These are phyloP conservation scores for Zygoascus biomembranicola DNA, from an alignment of 805 yeast genomes.

Conservation along the genomic window DNA sequence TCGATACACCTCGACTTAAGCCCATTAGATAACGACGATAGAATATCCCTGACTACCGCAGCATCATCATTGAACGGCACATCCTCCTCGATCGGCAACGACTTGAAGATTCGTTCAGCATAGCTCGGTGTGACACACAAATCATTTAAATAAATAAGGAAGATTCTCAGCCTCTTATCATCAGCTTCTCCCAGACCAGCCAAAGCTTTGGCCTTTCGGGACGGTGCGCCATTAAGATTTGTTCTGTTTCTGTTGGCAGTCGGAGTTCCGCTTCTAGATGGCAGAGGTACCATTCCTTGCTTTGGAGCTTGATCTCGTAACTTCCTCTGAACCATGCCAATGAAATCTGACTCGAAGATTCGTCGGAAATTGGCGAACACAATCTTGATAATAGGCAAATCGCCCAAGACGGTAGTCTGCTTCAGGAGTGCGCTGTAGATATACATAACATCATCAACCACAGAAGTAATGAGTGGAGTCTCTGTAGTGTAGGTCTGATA, in stretches of 20 bases:
- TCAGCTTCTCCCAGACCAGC: slow-evolving; percentile 24
- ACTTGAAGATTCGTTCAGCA: slow-evolving; percentile 43
- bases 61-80: slow-evolving; percentile 23
- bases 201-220: not conserved
- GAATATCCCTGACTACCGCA: slow-evolving; percentile 10
- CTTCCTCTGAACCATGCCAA: slow-evolving; percentile 46
- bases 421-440: slow-evolving; percentile 60
- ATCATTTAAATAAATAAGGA: slow-evolving; percentile 64
- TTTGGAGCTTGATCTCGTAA: slow-evolving; percentile 38
- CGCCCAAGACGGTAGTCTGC: slow-evolving; percentile 66
- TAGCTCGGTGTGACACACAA: slow-evolving; percentile 56
- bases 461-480: slow-evolving; percentile 59
- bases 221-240: not conserved
- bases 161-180: slow-evolving; percentile 45
- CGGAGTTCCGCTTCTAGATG: slow-evolving; percentile 13
- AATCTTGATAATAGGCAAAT: slow-evolving; percentile 43
- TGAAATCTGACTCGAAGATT: slow-evolving; percentile 54
- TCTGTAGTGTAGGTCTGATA: slow-evolving; percentile 36
- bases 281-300: slow-evolving; percentile 11
- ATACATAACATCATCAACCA: slow-evolving; percentile 76
- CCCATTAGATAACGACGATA: slow-evolving; percentile 22
- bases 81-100: slow-evolving; percentile 26
- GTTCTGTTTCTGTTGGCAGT: not conserved
- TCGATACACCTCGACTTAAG: slow-evolving; percentile 30
- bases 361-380: slow-evolving; percentile 49